Conservation (phyloP, 306 rosid species). For the Hylodesmum podocarpum region DNA sequence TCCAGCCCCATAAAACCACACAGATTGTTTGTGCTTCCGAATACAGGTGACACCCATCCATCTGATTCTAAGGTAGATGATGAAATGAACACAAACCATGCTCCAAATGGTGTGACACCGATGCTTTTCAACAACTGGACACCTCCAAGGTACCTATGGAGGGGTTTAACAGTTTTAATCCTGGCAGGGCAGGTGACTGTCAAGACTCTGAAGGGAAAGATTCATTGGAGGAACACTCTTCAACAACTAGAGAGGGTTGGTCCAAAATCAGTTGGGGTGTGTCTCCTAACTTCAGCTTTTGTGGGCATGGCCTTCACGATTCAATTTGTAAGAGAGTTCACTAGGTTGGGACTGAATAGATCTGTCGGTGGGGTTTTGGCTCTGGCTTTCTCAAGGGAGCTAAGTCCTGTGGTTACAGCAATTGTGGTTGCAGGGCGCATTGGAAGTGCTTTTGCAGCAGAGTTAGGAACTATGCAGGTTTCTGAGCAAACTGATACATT, state of each 20-base stretch:
- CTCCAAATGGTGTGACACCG: conserved; percentile 38
- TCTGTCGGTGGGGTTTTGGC: conserved; percentile 96
- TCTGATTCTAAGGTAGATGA: conserved; percentile 43
- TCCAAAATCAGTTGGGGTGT: conserved; percentile 88
- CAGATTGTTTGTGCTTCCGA: conserved; percentile 53
- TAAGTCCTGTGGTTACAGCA: conserved; percentile 92
- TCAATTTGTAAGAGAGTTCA: conserved; percentile 94
- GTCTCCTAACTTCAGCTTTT: conserved; percentile 89
- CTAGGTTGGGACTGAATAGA: conserved; percentile 87
- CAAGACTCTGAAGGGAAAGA: conserved; percentile 67
- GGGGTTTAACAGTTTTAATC: conserved; percentile 79
- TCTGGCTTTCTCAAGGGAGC: conserved; percentile 93
- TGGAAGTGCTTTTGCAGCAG: conserved; percentile 98
- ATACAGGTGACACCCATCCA: conserved; percentile 58
- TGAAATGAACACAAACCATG: conserved; percentile 55
- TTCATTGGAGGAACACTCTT: conserved; percentile 90
- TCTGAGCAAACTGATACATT: conserved; percentile 92
- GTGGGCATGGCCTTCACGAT: conserved; percentile 98
- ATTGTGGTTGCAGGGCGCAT: conserved; percentile 93
- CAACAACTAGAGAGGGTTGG: conserved; percentile 94
- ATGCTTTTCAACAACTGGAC: conserved; percentile 67
- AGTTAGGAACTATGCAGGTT: conserved; percentile 98
- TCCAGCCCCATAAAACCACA: conserved; percentile 23
- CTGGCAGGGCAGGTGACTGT: conserved; percentile 83
- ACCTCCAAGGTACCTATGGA: conserved; percentile 86